phyloP scores from a whole-genome alignment of 306 rosid genomes.

The Pterocarpus macrocarpus region DNA sequence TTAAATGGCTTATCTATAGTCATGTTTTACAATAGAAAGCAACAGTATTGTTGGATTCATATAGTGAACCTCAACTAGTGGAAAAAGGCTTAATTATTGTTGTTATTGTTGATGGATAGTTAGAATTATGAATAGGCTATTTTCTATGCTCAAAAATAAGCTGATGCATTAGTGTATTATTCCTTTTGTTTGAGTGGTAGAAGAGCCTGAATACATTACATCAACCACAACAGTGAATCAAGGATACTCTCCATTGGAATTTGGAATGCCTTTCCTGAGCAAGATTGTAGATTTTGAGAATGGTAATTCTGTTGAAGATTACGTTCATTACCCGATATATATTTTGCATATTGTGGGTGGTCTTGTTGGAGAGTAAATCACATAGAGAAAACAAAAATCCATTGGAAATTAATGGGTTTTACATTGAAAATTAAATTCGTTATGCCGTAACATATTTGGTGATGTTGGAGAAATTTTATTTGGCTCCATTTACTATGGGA shows the following conservation, averaged over 20 bases:
- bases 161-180: constrained; percentile 3
- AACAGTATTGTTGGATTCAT: background rate
- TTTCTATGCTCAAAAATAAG: constrained; percentile 32
- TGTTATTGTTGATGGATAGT: background rate
- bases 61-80: background rate
- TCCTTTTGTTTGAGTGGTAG: background rate
- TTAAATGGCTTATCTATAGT: background rate
- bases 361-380: constrained; percentile 23
- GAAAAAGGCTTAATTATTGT: background rate
- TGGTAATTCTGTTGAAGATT: constrained; percentile 4
- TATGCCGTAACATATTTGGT: background rate
- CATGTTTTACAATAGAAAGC: background rate
- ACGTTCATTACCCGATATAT: background rate
- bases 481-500: too few species aligned
- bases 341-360: background rate
- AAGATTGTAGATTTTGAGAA: background rate
- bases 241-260: background rate
- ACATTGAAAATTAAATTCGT: background rate
- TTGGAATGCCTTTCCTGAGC: background rate
- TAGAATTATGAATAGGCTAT: constrained; percentile 1
- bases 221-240: background rate
- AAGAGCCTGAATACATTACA: constrained; percentile 12
- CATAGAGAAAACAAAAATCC: background rate
- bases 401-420: constrained; percentile 7
- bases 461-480: background rate